Percentiles rank a stretch among this genome's conserved stretches.
phyloP scores from a whole-genome alignment of 192 early-diverging fungal genomes.

The Podila epicladia region DNA sequence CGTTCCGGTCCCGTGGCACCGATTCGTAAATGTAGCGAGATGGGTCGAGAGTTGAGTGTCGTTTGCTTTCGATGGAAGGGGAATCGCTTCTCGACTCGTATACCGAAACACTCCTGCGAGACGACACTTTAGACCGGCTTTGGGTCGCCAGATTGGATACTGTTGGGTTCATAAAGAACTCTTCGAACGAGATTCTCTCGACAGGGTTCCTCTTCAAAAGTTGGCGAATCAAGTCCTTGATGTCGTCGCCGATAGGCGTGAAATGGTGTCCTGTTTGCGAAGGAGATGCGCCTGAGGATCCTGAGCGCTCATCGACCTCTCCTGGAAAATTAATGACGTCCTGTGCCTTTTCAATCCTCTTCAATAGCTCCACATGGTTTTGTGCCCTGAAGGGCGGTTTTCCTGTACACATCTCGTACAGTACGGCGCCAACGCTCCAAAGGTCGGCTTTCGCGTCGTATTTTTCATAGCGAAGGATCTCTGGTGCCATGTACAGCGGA shows the following conservation, averaged over 20 bases:
- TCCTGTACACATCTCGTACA: conserved; percentile 95
- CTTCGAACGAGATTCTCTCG: conserved; percentile 93
- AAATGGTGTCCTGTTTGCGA: conserved; percentile 16
- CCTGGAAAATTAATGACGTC: conserved; percentile 92
- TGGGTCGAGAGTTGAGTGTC: conserved; percentile 7
- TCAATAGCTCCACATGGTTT: conserved; percentile 93
- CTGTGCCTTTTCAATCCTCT: conserved; percentile 88
- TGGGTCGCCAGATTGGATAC: conserved; percentile 51
- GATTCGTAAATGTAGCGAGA: conserved; percentile 20
- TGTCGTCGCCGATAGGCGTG: conserved; percentile 65
- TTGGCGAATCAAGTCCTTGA: conserved; percentile 85
- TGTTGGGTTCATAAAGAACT: conserved; percentile 90
- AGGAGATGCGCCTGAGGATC: conserved; percentile 16
- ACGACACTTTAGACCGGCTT: conserved; percentile 22
- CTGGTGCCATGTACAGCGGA: conserved; percentile 95
- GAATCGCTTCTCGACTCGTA: conserved; percentile 25
- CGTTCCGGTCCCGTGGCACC: conserved; percentile 15
- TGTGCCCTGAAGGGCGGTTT: conserved; percentile 91
- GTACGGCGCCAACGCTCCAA: conserved; percentile 95
- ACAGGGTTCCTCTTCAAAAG: conserved; percentile 87
- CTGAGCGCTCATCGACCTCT: conserved; percentile 49
- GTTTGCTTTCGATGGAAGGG: not conserved
- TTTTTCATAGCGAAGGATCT: conserved; percentile 88
- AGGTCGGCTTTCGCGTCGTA: conserved; percentile 97
- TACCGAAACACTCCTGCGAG: conserved; percentile 10